Percentiles rank a stretch among this genome's conserved stretches.
phyloP scores from a whole-genome alignment of 2,329 filamentous ascomycete genomes.

The Neopestalotiopsis rosae region DNA sequence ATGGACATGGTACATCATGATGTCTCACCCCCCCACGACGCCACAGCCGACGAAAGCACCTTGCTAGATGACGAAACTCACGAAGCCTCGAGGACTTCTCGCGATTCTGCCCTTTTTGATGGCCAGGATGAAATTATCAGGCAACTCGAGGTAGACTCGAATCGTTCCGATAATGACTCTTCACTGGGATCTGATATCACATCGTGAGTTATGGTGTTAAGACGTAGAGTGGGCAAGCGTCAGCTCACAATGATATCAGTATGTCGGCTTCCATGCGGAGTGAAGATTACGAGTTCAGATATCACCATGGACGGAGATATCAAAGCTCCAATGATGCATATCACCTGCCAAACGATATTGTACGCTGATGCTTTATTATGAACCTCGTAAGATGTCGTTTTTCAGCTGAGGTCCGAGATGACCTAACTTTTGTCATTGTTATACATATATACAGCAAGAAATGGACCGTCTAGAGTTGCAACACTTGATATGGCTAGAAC shows the following conservation, averaged over 20 bases:
- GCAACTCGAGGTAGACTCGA: constrained; percentile 24
- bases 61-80: not conserved
- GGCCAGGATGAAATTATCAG: constrained; percentile 16
- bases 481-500: constrained; percentile 27
- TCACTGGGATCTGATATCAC: constrained; percentile 26
- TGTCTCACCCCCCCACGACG: not conserved
- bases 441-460: constrained; percentile 21
- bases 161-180: constrained; percentile 24
- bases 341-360: constrained; percentile 27
- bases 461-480: constrained; percentile 29
- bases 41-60: not conserved
- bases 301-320: constrained; percentile 25
- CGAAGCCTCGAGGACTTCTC: not conserved
- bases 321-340: constrained; percentile 26
- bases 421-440: constrained; percentile 1
- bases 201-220: constrained; percentile 21
- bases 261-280: constrained; percentile 25
- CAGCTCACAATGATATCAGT: constrained; percentile 11
- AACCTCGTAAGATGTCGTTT: not conserved
- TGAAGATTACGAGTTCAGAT: constrained; percentile 23
- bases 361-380: constrained; percentile 12
- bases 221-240: not conserved
- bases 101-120: not conserved
- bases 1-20: not conserved
- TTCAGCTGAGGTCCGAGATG: not conserved